phyloP scores from a whole-genome alignment of 129 eudicot genomes.

The Sambucus nigra region DNA sequence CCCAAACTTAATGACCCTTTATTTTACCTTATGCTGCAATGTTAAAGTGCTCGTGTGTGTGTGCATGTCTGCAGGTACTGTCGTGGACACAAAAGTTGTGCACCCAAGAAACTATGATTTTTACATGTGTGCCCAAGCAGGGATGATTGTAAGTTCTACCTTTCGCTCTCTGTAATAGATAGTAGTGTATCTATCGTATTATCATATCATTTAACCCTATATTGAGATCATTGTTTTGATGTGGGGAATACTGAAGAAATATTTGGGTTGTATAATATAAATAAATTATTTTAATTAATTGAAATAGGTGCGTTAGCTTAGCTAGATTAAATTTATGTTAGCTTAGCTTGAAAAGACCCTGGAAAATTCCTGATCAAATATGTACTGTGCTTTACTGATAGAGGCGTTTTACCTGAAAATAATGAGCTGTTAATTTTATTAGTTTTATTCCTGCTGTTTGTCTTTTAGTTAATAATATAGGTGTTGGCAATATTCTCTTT shows the following conservation, averaged over 20 bases:
- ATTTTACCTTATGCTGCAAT: too few relatives aligned
- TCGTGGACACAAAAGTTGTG: slow-evolving; percentile 75
- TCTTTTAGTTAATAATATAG: not conserved
- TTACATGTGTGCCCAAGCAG: slow-evolving; percentile 89
- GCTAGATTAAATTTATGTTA: too few relatives aligned
- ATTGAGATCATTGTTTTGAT: not conserved
- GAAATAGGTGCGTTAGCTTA: too few relatives aligned
- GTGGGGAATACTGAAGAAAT: not conserved
- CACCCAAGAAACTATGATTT: slow-evolving; percentile 89
- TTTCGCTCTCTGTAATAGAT: slow-evolving; percentile 6
- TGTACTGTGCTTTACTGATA: too few relatives aligned
- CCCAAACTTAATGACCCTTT: too few relatives aligned
- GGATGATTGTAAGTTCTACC: slow-evolving; percentile 68
- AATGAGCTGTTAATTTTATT: too few relatives aligned
- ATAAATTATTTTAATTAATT: too few relatives aligned
- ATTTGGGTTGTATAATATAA: too few relatives aligned
- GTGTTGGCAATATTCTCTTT: not conserved
- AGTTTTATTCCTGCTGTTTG: not conserved
- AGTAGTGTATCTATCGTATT: not conserved
- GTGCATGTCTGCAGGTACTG: slow-evolving; percentile 50
- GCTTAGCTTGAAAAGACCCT: too few relatives aligned
- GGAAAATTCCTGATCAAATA: not conserved
- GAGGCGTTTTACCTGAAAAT: too few relatives aligned
- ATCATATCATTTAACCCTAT: not conserved
- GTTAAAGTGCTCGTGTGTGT: slow-evolving; percentile 8